These are phyloP conservation scores for Biscogniauxia sp. DNA, from an alignment of 2,329 filamentous ascomycete genomes.

Conservation along the genomic window DNA sequence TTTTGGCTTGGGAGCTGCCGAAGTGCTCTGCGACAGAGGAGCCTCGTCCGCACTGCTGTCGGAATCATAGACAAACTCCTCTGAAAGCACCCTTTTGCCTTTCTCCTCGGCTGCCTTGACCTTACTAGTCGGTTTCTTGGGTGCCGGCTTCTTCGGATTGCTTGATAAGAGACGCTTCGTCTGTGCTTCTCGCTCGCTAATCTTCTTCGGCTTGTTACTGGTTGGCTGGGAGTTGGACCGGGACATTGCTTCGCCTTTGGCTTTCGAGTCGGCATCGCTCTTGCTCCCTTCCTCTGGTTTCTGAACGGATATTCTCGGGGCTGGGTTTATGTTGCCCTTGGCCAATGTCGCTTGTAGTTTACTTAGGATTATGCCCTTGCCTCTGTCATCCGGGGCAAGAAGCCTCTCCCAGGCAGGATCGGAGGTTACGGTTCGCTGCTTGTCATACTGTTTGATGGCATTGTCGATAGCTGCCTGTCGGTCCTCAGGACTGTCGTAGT, in stretches of 20 bases:
- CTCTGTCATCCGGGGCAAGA: slow-evolving; percentile 56
- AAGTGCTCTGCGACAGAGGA: slow-evolving; percentile 37
- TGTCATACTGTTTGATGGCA: slow-evolving; percentile 59
- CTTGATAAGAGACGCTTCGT: slow-evolving; percentile 53
- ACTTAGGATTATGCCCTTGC: slow-evolving; percentile 59
- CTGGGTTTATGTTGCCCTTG: slow-evolving; percentile 46
- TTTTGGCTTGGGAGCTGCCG: slow-evolving; percentile 32
- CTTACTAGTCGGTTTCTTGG: slow-evolving; percentile 47
- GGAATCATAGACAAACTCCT: slow-evolving; percentile 56
- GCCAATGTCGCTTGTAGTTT: slow-evolving; percentile 59
- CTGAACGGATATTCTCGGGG: slow-evolving; percentile 49
- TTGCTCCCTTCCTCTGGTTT: slow-evolving; percentile 50
- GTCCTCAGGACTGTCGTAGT: slow-evolving; percentile 52
- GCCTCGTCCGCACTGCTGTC: slow-evolving; percentile 54
- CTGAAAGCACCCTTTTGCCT: slow-evolving; percentile 49
- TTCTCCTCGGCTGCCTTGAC: slow-evolving; percentile 37
- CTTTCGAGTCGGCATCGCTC: slow-evolving; percentile 37
- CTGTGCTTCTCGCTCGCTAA: slow-evolving; percentile 51
- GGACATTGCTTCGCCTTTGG: slow-evolving; percentile 44
- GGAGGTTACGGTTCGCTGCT: slow-evolving; percentile 52
- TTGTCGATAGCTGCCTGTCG: slow-evolving; percentile 61
- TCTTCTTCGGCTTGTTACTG: slow-evolving; percentile 55
- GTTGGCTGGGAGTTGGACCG: slow-evolving; percentile 52
- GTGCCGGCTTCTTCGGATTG: slow-evolving; percentile 38
- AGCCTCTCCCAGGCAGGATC: slow-evolving; percentile 62